Base-by-base conservation (phyloP, 768 basidiomycete species). In the Pleurotus tuber-regium region DNA sequence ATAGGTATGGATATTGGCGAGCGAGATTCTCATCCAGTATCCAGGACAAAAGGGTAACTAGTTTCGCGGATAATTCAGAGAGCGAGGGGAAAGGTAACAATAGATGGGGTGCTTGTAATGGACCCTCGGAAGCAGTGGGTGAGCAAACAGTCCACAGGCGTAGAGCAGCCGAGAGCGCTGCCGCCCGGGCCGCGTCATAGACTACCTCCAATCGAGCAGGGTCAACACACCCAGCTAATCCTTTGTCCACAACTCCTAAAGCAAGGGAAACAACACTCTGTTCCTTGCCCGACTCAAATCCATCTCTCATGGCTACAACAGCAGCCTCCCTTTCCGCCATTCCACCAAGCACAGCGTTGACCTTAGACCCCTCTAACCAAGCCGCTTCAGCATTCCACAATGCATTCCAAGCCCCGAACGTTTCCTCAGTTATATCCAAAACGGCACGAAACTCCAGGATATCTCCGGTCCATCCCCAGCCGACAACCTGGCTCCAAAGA, bases 401-500 rank as follows among this genome's bases (percentile, higher is more conserved):
- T 9, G 83, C 80, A 1, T 76, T 74, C 62, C 76, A 78, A 5
- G 65, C 60, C 10, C 48, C 57, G 69, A 70, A 75, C 44, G 70
- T 65, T 26, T 59, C 57, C 11, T 66, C 63, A 5, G 60, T 59
- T 9, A 54, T 57, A 8, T 63, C 63, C 9, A 86, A 43, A 36
- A 61, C 57, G 2, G 59, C 58, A 50, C 70, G 62, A 51, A 78
- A 53, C 41, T 68, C 70, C n/a, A 77, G 60, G 6, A 84, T 58
- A 25, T 87, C 83, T 0, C 75, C 73, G 14, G 70, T 74, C 89
- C 92, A 96, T 0, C 75, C 82, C 83, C 87, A 89, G 2, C 80
- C 84, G n/a, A 73, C 68, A 8, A 96, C 72, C 60, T 93, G 91
- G 50, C 86, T 90, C 95, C 96, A 98, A 7, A 88, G 68, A 43